Base-by-base conservation (phyloP, 331 rosid genomes). In the Pyrus hybrid region DNA sequence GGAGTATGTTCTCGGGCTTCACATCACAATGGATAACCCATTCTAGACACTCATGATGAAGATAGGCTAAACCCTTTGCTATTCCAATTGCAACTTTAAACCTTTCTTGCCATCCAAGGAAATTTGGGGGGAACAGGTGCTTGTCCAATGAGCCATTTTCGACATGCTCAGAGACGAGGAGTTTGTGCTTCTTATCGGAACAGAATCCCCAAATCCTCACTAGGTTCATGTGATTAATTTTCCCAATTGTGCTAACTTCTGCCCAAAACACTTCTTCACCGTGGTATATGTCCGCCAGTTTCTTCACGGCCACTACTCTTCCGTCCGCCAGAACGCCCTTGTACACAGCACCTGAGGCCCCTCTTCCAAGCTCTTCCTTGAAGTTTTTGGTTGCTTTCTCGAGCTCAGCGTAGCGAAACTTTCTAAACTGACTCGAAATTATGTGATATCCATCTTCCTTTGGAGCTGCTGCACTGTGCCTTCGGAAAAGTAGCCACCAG, bases 41-140 rank as follows among this genome's bases (percentile, higher is more conserved):
- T 32, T 85, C 88, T 14, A 85, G 70, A 66, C 88, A 85, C 80
- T 82, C 88, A 70, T 85, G 84, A 21, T 85, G 88, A 13, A 85
- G 74, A 78, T 85, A 85, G 1, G 88, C 81, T 35, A 82, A 37
- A 33, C 86, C 86, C 61, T 82, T 85, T n/a, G 88, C 86, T 6
- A 81, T 72, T 10, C 88, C 88, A 0, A 79, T n/a, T 25, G 88
- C 86, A 49, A 85, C 73, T 11, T 77, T 73, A 9, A 75, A 79
- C 77, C 88, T 81, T 28, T 79, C 84, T 12, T 81, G 70, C 28
- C 79, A 79, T 6, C 77, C 80, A 23, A 85, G 66, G 2, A 12
- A 65, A 16, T 62, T 20, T 7, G 80, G 69, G 26, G 74, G 63
- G 61, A 65, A 74, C 49, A 84, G 51, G 47, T 33, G 45, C 68